Evolutionary conservation across 116 monocot genomes (phyloP).

Genomic region (Iris pallida): DNA sequence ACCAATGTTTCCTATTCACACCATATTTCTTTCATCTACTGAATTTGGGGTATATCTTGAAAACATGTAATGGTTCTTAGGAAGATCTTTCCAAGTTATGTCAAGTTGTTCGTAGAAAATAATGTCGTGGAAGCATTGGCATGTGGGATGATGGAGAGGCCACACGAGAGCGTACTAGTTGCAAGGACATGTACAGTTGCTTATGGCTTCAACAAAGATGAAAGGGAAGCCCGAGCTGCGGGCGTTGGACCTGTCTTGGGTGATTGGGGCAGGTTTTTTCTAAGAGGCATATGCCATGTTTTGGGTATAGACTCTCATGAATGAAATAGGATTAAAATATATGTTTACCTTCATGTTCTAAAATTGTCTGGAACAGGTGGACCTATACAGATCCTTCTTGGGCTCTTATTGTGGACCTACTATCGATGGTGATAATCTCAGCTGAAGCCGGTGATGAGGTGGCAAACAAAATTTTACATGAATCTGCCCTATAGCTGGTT

Average conservation of each 20-base stretch:
- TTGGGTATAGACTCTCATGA: too few relatives aligned
- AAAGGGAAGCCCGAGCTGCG: conserved; percentile 80
- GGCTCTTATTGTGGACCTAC: conserved; percentile 80
- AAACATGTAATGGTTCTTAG: conserved; percentile 21
- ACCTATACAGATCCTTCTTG: conserved; percentile 83
- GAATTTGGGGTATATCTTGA: too few relatives aligned
- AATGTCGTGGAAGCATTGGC: conserved; percentile 88
- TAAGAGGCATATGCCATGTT: not conserved
- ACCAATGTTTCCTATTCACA: too few relatives aligned
- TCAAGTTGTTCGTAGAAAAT: conserved; percentile 77
- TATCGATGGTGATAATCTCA: conserved; percentile 65
- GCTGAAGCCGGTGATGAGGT: conserved; percentile 82
- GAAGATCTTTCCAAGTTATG: conserved; percentile 65
- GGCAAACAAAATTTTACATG: conserved; percentile 68
- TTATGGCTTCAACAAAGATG: conserved; percentile 76
- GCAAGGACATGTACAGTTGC: conserved; percentile 87
- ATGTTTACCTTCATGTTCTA: not conserved
- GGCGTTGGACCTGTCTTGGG: conserved; percentile 87
- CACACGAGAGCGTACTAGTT: conserved; percentile 83
- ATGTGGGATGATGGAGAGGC: conserved; percentile 83
- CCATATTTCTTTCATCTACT: too few relatives aligned
- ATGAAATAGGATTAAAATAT: too few relatives aligned
- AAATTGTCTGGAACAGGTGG: conserved; percentile 44
- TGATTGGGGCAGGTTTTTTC: conserved; percentile 86
- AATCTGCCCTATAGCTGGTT: conserved; percentile 61